Base-by-base conservation (phyloP, 2,329 filamentous ascomycete species). In the Fusarium tuaranense region DNA sequence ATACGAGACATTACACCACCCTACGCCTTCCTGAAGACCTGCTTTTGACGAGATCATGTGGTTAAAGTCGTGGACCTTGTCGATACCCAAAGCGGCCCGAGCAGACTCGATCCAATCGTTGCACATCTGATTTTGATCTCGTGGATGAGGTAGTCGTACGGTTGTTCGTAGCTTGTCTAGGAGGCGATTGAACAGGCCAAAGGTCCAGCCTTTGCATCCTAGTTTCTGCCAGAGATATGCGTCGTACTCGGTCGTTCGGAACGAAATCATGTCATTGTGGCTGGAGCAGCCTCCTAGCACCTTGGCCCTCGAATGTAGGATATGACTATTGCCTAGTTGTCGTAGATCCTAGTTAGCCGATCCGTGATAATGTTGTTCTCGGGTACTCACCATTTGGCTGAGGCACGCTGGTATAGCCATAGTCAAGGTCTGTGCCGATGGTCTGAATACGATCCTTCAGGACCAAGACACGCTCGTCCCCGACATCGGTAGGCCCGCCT, bases 211-310 rank as follows among this genome's bases (percentile, higher is more conserved):
- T 80, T 89, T 90, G 84, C 91, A 93, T 63, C 94, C 94, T 78
- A 93, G 86, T 36, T 88, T 88, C 80, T 94, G 91, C 94, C 94
- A 96, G 77, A 92, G 87, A 80, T 92, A 87, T 83, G 91, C 89
- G 83, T 96, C 94, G 83, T 95, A 94, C 83, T 94, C 90, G 79
- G 95, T 95, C 2, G 93, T 93, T 36, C 93, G 89, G 88, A 95
- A 95, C 10, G 92, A 94, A 81, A 96, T 95, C 75, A 95, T 86
- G 10, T 93, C 95, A 84, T 96, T 96, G 87, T 95, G 94, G 72
- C 92, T 94, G 46, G 93, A 95, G 86, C 94, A 96, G 70, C 94
- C 94, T 76, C 94, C 94, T n/a, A 96, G 87, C 20, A 96, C 93
- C 86, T 95, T 95, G 67, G 94, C 94, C 71, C 94, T 91, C 12